Conservation (phyloP, 1,284 basidiomycete species). For the Exobasidium rhododendri region DNA sequence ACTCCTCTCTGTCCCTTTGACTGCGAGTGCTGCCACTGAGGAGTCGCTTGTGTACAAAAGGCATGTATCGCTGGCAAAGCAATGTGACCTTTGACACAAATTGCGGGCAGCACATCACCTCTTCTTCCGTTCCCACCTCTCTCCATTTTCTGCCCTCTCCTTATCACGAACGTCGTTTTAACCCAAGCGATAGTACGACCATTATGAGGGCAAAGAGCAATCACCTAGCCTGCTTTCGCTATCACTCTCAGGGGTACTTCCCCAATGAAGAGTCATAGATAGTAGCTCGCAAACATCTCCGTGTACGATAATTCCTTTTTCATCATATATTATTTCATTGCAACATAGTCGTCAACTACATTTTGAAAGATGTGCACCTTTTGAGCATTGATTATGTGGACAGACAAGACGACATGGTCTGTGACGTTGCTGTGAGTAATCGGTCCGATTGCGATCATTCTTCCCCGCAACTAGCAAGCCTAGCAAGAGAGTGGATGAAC, state of each 20-base stretch:
- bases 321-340: background rate
- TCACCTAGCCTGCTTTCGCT: constrained; percentile 9
- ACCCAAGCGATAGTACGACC: constrained; percentile 6
- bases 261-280: constrained; percentile 9
- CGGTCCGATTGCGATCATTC: background rate
- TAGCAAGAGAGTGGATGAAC: background rate
- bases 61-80: too few relatives aligned
- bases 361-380: too few relatives aligned
- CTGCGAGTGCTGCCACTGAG: constrained; percentile 2
- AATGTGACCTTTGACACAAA: too few relatives aligned
- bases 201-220: constrained; percentile 10
- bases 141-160: background rate
- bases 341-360: background rate
- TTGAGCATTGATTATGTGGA: background rate
- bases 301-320: background rate
- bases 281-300: constrained; percentile 8
- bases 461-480: background rate
- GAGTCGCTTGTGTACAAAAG: too few relatives aligned
- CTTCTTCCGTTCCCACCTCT: background rate
- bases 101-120: too few relatives aligned
- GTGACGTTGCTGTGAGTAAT: constrained; percentile 1
- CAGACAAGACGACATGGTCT: background rate
- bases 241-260: background rate
- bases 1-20: background rate
- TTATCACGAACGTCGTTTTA: constrained; percentile 8